A percentile compares a stretch with the other conserved stretches of the same genome.
phyloP scores from a whole-genome alignment of 2,329 filamentous ascomycete genomes.

The Stagonosporopsis cucurbitacearum region DNA sequence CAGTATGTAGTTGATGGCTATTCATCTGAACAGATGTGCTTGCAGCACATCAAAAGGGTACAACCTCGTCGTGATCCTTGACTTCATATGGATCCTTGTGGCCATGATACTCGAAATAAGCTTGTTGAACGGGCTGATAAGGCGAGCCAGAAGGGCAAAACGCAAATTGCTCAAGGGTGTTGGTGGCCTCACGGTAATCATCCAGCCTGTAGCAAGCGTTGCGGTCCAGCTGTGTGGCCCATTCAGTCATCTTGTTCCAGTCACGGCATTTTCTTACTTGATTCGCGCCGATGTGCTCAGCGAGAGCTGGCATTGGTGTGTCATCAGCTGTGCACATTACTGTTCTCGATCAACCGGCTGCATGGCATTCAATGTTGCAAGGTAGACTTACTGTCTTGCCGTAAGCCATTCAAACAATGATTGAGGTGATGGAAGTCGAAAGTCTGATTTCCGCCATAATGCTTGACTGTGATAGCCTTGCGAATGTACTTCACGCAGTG shows the following conservation, averaged over 20 bases:
- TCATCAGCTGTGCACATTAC: conserved; percentile 46
- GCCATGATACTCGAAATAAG: conserved; percentile 44
- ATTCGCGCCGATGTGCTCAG: conserved; percentile 33
- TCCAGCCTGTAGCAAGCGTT: conserved; percentile 44
- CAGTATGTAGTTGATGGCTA: not conserved
- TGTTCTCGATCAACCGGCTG: not conserved
- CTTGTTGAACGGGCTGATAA: conserved; percentile 36
- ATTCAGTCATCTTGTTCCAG: conserved; percentile 41
- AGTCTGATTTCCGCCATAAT: conserved; percentile 28
- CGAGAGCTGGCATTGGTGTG: conserved; percentile 43
- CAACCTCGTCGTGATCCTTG: conserved; percentile 21
- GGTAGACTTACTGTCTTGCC: conserved; percentile 33
- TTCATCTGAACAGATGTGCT: not conserved
- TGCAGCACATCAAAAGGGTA: conserved; percentile 22
- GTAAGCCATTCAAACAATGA: conserved; percentile 43
- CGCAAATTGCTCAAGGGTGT: conserved; percentile 45
- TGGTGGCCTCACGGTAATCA: conserved; percentile 46
- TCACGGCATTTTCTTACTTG: conserved; percentile 42
- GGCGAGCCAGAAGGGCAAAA: conserved; percentile 42
- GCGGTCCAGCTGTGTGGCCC: conserved; percentile 41
- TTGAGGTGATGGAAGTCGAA: conserved; percentile 40
- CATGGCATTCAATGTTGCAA: not conserved
- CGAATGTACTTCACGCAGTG: conserved; percentile 47
- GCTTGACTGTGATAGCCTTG: conserved; percentile 42
- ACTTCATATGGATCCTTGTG: conserved; percentile 43